phyloP scores from a whole-genome alignment of 169 alveolate genomes.

The Plasmodium knowlesi region DNA sequence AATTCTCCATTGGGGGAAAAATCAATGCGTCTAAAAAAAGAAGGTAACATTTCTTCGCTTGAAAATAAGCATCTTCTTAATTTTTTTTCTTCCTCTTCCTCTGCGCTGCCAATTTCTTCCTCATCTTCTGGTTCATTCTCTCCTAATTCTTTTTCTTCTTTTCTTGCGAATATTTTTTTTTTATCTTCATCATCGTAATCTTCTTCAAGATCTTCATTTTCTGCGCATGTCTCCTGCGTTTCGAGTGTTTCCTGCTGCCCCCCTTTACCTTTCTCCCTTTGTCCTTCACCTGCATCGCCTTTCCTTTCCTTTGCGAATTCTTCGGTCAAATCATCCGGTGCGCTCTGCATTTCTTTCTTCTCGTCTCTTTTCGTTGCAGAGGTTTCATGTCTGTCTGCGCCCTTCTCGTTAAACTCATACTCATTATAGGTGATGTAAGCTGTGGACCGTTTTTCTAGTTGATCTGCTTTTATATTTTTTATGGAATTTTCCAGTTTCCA shows the following conservation, averaged over 20 bases:
- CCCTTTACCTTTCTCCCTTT: constrained; percentile 18
- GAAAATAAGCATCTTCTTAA: constrained; percentile 82
- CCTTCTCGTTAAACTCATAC: constrained; percentile 42
- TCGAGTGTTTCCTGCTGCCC: background rate
- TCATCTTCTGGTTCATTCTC: constrained; percentile 21
- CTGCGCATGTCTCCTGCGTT: background rate
- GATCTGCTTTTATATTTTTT: constrained; percentile 63
- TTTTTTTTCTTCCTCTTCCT: constrained; percentile 72
- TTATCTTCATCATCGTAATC: constrained; percentile 14
- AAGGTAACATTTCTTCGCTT: constrained; percentile 88
- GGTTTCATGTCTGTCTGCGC: constrained; percentile 1
- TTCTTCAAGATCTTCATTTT: constrained; percentile 46
- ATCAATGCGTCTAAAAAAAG: constrained; percentile 91
- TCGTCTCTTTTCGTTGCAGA: constrained; percentile 9
- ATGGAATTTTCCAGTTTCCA: constrained; percentile 82
- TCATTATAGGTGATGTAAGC: constrained; percentile 34
- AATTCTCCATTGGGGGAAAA: constrained; percentile 92
- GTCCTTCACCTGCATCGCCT: constrained; percentile 38
- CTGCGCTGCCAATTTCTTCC: background rate
- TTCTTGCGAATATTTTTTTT: background rate
- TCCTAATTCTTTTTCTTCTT: constrained; percentile 1
- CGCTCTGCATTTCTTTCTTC: background rate
- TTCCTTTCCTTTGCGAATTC: background rate
- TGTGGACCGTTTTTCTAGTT: constrained; percentile 47
- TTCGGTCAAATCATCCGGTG: background rate